Percentiles rank a stretch among this genome's conserved stretches.
Evolutionary conservation across 1,139 yeast species (phyloP).

Genomic region (Diutina ranongensis): DNA sequence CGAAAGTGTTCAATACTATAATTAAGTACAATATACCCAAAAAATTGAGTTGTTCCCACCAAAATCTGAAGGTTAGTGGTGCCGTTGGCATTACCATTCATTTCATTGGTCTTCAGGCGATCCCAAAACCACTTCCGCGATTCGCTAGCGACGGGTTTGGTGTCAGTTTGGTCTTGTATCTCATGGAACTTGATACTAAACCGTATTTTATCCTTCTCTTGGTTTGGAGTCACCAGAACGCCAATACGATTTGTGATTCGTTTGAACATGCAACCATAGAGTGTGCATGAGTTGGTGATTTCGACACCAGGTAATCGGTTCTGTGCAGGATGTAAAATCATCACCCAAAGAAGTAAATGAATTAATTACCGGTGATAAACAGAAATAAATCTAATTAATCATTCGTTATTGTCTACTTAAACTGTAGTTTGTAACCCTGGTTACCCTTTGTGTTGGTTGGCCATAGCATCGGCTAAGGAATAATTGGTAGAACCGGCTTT

Average conservation of each 20-base stretch:
- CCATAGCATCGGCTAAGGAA: too few relatives aligned
- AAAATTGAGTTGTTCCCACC: neutral
- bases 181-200: constrained; percentile 1
- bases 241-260: neutral
- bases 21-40: neutral
- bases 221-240: neutral
- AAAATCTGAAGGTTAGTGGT: neutral
- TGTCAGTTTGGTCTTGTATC: neutral
- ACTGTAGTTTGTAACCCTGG: neutral
- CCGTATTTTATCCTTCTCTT: neutral
- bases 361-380: too few relatives aligned
- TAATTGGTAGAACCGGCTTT: too few relatives aligned
- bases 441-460: too few relatives aligned
- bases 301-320: too few relatives aligned
- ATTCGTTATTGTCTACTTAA: neutral
- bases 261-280: neutral
- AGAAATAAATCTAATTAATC: too few relatives aligned
- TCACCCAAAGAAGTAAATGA: too few relatives aligned
- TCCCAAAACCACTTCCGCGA: constrained; percentile 1
- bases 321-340: neutral
- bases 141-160: neutral
- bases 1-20: neutral
- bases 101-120: neutral
- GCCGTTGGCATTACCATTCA: neutral
- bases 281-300: neutral